Base-by-base conservation (phyloP, 257 asterid species). In the Rauvolfia tetraphylla region DNA sequence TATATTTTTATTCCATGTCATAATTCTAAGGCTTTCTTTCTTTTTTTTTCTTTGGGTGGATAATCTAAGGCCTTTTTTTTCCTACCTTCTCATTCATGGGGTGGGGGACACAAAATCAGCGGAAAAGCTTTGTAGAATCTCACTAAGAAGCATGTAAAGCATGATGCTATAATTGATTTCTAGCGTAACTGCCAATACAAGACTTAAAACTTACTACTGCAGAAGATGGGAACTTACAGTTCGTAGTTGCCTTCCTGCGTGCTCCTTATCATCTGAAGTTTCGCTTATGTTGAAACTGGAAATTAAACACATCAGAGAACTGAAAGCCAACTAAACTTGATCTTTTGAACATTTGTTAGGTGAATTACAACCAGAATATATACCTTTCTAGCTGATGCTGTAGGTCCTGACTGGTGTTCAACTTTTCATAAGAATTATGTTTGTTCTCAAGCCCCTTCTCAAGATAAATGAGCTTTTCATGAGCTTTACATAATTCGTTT, bases 331-430 rank as follows among this genome's bases (percentile, higher is more conserved):
- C 51, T 42, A 54, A 63, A 74, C 20, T 23, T 75, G 51, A 71
- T 29, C 3, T 58, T 39, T 46, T 36, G 63, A 74, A 58, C 76
- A 74, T 68, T 23, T 8, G 17, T 74, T 34, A 58, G 79, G 38
- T 59, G 38, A 79, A 75, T 54, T 39, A 75, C 49, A 67, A 58
- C 44, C 20, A 78, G 6, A 76, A 75, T 54, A 39, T 62, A 12
- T 82, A 93, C 98, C 93, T 86, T 71, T 87, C 77, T 77, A 71
- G 78, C 80, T 81, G 86, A 68, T 51, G 75, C 73, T 81, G 87
- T 56, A 82, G 82, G 70, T 82, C 86, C 71, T 62, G 86, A 84
- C 83, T 49, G 51, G 78, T 84, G 34, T 86, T 83, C 54, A 54
- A 70, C 69, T 73, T 77, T 82, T 79, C 57, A 68, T 72, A 46